Base-by-base conservation (phyloP, 148 eudicot genomes). In the Nepenthes gracilis region DNA sequence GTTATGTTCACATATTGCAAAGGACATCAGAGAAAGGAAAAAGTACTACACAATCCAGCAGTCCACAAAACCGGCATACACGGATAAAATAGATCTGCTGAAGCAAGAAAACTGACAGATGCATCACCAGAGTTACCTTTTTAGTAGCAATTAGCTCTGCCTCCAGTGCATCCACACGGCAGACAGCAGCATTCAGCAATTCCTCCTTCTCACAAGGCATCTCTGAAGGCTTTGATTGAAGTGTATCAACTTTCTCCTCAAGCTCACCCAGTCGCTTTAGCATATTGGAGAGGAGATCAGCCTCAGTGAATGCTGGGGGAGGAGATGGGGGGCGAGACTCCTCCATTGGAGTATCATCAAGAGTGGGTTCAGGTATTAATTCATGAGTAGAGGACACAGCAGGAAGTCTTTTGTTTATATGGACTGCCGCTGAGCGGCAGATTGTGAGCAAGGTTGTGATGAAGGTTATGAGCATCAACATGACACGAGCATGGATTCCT, bases 71-170 rank as follows among this genome's bases (percentile, higher is more conserved):
- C 23, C 23, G 23, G 23, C 23, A 23, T 23, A 23, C 23, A 23
- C 23, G 23, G 23, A 23, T 23, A 23, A 23, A 0, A 23, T 23
- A 23, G 23, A 23, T 23, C 23, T 23, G 23, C 13, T 50, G 13
- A 11, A 12, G n/a, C 54, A 50, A n/a, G 15, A 2, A 50, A 50
- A 11, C 6, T n/a, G 50, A 12, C 34, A 62, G 2, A 6, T 10
- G 35, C 9, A 12, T 15, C 12, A 36, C 12, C 10, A 36, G 5
- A 45, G 33, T 71, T 77, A 93, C 99, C 95, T 89, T 89, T 77
- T 93, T 93, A 2, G 99, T 93, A 36, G 99, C 89, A 76, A 84
- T 84, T 54, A 84, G 63, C 68, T 84, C 90, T 4, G 90, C 86
- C 74, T 84, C 90, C 48, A 84, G 67, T 43, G 80, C 83, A 77